These are phyloP conservation scores for Hypocrella siamensis DNA, from an alignment of 2,329 filamentous ascomycete genomes.

Conservation along the genomic window DNA sequence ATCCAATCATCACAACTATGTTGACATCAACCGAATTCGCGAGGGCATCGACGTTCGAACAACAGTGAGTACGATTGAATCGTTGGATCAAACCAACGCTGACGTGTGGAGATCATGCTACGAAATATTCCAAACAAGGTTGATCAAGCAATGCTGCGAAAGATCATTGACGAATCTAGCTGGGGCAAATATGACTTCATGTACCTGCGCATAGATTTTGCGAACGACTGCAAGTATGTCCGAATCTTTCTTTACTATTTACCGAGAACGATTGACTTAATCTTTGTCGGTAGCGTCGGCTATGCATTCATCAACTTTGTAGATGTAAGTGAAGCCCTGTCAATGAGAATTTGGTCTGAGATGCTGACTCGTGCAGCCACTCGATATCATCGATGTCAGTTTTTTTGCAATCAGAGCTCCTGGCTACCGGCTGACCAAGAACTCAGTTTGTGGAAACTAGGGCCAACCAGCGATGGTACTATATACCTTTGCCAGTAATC, in stretches of 20 bases:
- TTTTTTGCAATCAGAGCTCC: neutral
- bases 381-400: constrained; percentile 56
- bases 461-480: constrained; percentile 53
- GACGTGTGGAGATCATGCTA: constrained; percentile 59
- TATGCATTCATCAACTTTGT: constrained; percentile 96
- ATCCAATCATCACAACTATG: constrained; percentile 42
- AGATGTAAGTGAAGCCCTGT: constrained; percentile 37
- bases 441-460: constrained; percentile 53
- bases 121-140: constrained; percentile 91
- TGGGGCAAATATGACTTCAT: constrained; percentile 84
- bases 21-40: constrained; percentile 43
- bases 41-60: constrained; percentile 59
- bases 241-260: constrained; percentile 1
- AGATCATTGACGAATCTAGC: constrained; percentile 62
- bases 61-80: constrained; percentile 39
- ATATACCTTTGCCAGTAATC: neutral
- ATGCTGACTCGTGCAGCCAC: constrained; percentile 39
- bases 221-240: constrained; percentile 67
- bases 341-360: neutral
- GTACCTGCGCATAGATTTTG: constrained; percentile 83
- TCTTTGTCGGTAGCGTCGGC: constrained; percentile 51
- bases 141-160: constrained; percentile 60
- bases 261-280: constrained; percentile 1
- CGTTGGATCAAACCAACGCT: too few relatives aligned
- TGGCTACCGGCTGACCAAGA: constrained; percentile 7